Conservation (phyloP, 495 filamentous ascomycete species). For the Hamigera avellanea region DNA sequence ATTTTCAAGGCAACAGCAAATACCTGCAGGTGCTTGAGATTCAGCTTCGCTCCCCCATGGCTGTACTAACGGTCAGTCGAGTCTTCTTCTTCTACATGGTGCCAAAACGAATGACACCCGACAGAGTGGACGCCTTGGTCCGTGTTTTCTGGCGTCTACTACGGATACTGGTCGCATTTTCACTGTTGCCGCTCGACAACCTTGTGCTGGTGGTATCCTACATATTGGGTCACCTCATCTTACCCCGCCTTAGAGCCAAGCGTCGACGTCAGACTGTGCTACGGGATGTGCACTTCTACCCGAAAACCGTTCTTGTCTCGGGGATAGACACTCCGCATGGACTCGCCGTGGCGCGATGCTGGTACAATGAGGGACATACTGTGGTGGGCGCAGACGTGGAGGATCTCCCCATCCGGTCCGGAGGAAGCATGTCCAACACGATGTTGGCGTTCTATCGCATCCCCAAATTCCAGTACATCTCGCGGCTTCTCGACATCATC, state of each 20-base stretch:
- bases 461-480: slow-evolving; percentile 32
- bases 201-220: slow-evolving; percentile 33
- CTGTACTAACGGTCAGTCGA: slow-evolving; percentile 8
- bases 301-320: slow-evolving; percentile 57
- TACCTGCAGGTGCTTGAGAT: too few species aligned
- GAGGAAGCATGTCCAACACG: slow-evolving; percentile 31
- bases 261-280: slow-evolving; percentile 16
- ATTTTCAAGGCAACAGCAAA: too few species aligned
- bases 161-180: slow-evolving; percentile 22
- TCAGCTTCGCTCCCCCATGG: slow-evolving; percentile 3
- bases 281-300: slow-evolving; percentile 30
- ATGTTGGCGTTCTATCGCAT: slow-evolving; percentile 44
- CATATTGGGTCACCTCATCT: slow-evolving; percentile 11
- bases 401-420: slow-evolving; percentile 29
- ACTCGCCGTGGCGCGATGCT: slow-evolving; percentile 52
- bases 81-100: not conserved
- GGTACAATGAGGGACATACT: slow-evolving; percentile 52
- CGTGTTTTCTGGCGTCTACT: slow-evolving; percentile 17
- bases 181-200: slow-evolving; percentile 44
- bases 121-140: not conserved
- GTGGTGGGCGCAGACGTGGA: slow-evolving; percentile 65
- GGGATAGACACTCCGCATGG: slow-evolving; percentile 62
- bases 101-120: too few species aligned
- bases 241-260: slow-evolving; percentile 5
- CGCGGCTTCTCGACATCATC: slow-evolving; percentile 43